Evolutionary conservation across 495 filamentous ascomycete genomes (phyloP), one percentile per base, ranked within the genome.

Genomic region (Filosporella fistucella): DNA sequence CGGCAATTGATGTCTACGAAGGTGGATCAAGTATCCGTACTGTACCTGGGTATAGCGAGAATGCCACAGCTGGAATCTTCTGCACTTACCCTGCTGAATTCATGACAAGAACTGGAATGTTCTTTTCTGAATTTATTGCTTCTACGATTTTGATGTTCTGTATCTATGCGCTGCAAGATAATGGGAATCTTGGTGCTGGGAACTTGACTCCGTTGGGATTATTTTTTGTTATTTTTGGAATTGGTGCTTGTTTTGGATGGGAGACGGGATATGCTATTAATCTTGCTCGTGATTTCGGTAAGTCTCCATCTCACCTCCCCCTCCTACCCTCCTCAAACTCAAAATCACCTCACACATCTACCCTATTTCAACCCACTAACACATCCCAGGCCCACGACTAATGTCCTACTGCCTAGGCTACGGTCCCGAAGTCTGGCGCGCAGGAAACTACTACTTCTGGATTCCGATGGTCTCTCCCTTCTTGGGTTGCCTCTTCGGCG

Each of bases 181-280:
- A 79, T 10, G 58, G 54, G 0, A 80, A 80, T 44, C 49, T 56
- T 9, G 63, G 64, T 30, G 68, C 75, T 10, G 66, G 72, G 4
- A 57, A 67, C 14, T 45, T 81, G 20, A 69, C 69, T 0, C 81
- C 82, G 0, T 60, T 86, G 4, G 70, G 58, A 1, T 62, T 85
- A 2, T 83, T 85, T 64, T 85, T 85, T 55, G 64, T 82, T 4
- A 70, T 85, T 24, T 84, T 82, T 59, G 82, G 80, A 6, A 75
- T 85, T 32, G 81, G 80, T n/a, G 76, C 80, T 45, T 83, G 80
- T 53, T 85, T 82, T 62, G 82, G 82, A 7, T 84, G 76, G 73
- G 78, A 85, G 57, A 85, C 81, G 4, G 81, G 81, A 2, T 85
- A 82, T 61, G 80, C 82, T 4, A 81, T 85, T 28, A 85, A 85